phyloP scores from a whole-genome alignment of 2,329 filamentous ascomycete genomes.

The Didymella segeticola region DNA sequence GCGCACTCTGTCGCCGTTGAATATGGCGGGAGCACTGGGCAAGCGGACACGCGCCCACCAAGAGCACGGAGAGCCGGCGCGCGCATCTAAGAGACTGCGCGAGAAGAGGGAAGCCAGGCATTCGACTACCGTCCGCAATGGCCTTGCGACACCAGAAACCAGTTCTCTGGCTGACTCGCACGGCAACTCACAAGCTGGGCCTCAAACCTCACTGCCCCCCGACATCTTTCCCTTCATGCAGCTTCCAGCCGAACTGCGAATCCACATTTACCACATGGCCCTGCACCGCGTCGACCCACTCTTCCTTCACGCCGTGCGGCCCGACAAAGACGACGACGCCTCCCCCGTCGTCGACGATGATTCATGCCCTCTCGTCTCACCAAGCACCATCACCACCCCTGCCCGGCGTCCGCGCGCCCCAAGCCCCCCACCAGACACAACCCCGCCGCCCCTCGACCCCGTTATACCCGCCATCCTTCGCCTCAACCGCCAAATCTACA shows the following conservation, averaged over 20 bases:
- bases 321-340: slow-evolving; percentile 18
- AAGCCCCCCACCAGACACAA: slow-evolving; percentile 3
- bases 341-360: background rate
- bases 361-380: background rate
- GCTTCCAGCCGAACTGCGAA: slow-evolving; percentile 55
- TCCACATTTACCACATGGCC: slow-evolving; percentile 53
- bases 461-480: slow-evolving; percentile 50
- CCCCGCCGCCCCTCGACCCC: slow-evolving; percentile 31
- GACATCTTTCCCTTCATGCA: slow-evolving; percentile 50
- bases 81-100: slow-evolving; percentile 16
- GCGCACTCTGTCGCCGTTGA: background rate
- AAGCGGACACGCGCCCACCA: slow-evolving; percentile 16
- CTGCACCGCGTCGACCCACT: slow-evolving; percentile 40
- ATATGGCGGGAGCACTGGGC: slow-evolving; percentile 17
- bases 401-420: background rate
- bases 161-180: slow-evolving; percentile 26
- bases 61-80: slow-evolving; percentile 7
- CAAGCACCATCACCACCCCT: background rate
- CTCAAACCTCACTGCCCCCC: slow-evolving; percentile 7
- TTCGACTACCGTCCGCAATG: slow-evolving; percentile 6
- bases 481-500: slow-evolving; percentile 49
- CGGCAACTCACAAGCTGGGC: slow-evolving; percentile 26
- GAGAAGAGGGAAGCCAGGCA: slow-evolving; percentile 1
- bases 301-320: slow-evolving; percentile 34
- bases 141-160: slow-evolving; percentile 31